These are phyloP conservation scores for Aspergillus sp. DNA, from an alignment of 2,329 filamentous ascomycete genomes.

Conservation along the genomic window DNA sequence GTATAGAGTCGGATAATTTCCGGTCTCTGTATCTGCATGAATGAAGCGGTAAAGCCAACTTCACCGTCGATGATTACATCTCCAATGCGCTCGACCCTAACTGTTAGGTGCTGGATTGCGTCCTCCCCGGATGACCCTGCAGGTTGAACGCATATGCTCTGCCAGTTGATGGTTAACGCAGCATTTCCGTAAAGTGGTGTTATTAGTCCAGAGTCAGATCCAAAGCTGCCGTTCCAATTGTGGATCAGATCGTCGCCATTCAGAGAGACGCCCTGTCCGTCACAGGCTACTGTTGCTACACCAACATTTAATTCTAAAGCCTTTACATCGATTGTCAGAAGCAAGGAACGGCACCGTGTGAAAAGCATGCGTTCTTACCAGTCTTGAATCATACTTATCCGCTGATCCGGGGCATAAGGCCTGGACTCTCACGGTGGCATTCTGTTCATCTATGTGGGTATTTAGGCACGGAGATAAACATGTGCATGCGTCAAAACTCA, in stretches of 20 bases:
- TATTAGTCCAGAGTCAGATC: constrained; percentile 1
- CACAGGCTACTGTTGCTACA: constrained; percentile 1
- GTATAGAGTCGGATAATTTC: background rate
- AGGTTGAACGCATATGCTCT: too few species aligned
- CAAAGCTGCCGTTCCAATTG: constrained; percentile 1
- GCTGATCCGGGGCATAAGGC: constrained; percentile 22
- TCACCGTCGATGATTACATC: background rate
- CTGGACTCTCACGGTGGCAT: constrained; percentile 22
- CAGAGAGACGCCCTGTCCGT: background rate
- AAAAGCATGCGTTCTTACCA: background rate
- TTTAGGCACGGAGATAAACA: background rate
- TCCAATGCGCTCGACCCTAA: background rate
- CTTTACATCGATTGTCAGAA: background rate
- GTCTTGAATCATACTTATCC: constrained; percentile 3
- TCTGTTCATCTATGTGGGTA: constrained; percentile 18
- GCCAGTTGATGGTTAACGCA: too few species aligned
- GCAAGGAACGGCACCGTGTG: background rate
- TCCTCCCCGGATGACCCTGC: too few species aligned
- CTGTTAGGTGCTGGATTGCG: too few species aligned
- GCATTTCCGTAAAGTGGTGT: too few species aligned
- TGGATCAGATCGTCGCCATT: constrained; percentile 5
- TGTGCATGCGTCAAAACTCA: background rate
- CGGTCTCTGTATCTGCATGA: background rate
- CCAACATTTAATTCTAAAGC: constrained; percentile 4
- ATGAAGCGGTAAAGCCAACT: background rate